A percentile compares a stretch with the other conserved stretches of the same genome.
Conservation (phyloP, 1,284 basidiomycete genomes). For the Melampsora larici-populina region DNA sequence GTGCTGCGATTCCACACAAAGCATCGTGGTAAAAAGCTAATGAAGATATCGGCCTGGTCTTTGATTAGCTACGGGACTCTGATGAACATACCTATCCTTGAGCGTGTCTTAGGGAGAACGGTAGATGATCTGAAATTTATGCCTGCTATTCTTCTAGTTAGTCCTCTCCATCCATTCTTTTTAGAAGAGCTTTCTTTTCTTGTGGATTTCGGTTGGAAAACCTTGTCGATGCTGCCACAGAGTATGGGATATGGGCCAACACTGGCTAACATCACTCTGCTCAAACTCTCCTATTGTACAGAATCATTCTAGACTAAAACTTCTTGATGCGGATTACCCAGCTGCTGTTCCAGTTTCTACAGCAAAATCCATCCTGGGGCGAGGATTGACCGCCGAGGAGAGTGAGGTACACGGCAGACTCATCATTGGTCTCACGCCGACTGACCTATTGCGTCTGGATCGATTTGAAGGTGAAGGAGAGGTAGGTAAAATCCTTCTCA, state of each 20-base stretch:
- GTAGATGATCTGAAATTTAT: background rate
- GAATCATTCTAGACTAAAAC: constrained; percentile 16
- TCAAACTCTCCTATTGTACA: background rate
- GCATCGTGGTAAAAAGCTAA: too few species aligned
- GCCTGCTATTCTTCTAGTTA: background rate
- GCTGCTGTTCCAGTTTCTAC: constrained; percentile 4
- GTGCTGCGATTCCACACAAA: too few species aligned
- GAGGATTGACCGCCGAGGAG: background rate
- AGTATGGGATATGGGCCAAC: background rate
- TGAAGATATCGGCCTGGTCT: too few species aligned
- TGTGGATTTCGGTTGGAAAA: too few species aligned
- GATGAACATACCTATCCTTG: constrained; percentile 14
- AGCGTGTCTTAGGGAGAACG: constrained; percentile 17
- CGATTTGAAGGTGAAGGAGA: constrained; percentile 3
- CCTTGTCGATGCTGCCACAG: background rate
- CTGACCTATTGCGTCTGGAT: background rate
- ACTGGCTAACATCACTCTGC: background rate
- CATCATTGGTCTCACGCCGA: background rate
- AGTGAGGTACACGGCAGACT: background rate
- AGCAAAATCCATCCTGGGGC: background rate
- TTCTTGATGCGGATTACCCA: constrained; percentile 28
- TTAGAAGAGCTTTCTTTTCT: too few species aligned
- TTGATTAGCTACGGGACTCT: constrained; percentile 15
- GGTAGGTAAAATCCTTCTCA: background rate
- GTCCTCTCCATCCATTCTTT: background rate